phyloP scores from a whole-genome alignment of 805 yeast genomes.

The Kazachstania africana region DNA sequence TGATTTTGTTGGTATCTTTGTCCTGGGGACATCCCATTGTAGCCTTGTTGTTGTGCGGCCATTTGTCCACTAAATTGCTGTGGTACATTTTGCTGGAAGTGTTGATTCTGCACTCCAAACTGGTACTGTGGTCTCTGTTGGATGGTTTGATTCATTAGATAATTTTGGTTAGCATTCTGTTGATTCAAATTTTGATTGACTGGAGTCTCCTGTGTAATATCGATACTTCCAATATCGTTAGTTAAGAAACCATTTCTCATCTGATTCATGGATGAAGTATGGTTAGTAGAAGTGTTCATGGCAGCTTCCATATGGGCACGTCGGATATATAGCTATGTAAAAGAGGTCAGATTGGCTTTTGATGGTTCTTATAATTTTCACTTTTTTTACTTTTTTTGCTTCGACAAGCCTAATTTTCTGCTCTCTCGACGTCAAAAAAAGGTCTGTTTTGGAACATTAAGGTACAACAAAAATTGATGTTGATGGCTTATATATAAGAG shows the following conservation, averaged over 20 bases:
- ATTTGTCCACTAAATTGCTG: constrained; percentile 3
- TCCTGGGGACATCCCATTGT: constrained; percentile 2
- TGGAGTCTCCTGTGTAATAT: constrained; percentile 33
- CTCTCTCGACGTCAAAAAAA: no score
- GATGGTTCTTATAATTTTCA: no score
- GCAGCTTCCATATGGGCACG: no score
- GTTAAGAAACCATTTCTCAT: constrained; percentile 29
- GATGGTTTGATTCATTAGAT: constrained; percentile 4
- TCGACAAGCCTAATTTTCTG: no score
- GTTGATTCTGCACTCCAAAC: constrained; percentile 3
- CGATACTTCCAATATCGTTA: constrained; percentile 33
- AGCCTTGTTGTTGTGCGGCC: constrained; percentile 1
- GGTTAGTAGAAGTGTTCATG: no score
- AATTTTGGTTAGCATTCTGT: background rate
- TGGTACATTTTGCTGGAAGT: constrained; percentile 1
- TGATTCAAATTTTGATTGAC: constrained; percentile 6
- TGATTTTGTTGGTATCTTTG: constrained; percentile 3
- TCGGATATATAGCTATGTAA: constrained; percentile 1
- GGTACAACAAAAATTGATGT: no score
- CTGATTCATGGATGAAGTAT: constrained; percentile 7
- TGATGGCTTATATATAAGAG: no score
- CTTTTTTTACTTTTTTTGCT: no score
- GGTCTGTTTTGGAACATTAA: no score
- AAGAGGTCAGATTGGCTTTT: no score
- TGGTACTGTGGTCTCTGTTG: constrained; percentile 6